These are phyloP conservation scores for Acacia acuminata DNA, from an alignment of 306 rosid species.

Conservation along the genomic window DNA sequence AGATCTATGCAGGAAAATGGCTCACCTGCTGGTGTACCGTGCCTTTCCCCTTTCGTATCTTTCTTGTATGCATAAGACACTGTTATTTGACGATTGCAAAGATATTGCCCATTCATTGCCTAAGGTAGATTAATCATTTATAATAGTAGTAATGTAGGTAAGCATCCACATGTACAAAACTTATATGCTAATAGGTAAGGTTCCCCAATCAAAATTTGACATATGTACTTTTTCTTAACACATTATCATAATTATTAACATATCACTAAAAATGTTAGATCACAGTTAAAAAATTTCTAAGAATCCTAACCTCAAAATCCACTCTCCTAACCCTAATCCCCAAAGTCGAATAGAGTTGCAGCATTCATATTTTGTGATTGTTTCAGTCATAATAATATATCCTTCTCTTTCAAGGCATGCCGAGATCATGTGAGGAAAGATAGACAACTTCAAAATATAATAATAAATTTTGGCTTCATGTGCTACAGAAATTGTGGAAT, in stretches of 20 bases:
- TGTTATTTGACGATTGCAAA: constrained; percentile 96
- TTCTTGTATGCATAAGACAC: constrained; percentile 98
- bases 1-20: constrained; percentile 20
- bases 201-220: neutral
- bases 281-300: neutral
- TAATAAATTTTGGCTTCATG: neutral
- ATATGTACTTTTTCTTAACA: neutral
- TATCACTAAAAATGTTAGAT: neutral
- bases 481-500: neutral
- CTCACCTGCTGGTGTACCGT: constrained; percentile 97
- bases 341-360: neutral
- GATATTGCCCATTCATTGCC: constrained; percentile 99
- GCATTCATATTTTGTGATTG: neutral
- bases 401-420: neutral
- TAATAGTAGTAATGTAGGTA: neutral
- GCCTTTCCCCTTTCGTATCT: constrained; percentile 98
- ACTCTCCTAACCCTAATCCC: neutral
- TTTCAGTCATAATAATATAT: neutral
- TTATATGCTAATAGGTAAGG: neutral
- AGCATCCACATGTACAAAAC: neutral
- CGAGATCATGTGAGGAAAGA: neutral
- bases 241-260: neutral
- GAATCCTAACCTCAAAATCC: neutral
- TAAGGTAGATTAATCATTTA: constrained; percentile 29
- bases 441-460: neutral